Percentiles rank a stretch among this genome's conserved stretches.
These are phyloP conservation scores for Panellus pusillus DNA, from an alignment of 768 basidiomycete species.

Conservation along the genomic window DNA sequence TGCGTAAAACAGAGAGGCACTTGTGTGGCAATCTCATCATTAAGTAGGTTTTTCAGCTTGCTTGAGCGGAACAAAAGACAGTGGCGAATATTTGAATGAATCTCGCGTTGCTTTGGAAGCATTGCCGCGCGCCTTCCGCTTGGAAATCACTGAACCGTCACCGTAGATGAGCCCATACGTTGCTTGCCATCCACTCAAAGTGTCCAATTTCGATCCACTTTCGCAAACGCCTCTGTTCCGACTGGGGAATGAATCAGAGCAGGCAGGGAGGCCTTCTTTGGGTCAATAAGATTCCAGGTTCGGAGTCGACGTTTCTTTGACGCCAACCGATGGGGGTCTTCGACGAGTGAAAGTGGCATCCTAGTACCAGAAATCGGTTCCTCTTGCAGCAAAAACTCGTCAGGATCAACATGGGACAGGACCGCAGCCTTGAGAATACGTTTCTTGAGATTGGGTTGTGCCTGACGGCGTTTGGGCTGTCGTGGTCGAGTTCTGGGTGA, in stretches of 20 bases:
- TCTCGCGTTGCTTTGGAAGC: background rate
- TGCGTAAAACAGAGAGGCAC: background rate
- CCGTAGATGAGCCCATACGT: background rate
- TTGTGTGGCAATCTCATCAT: constrained; percentile 4
- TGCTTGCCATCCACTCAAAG: constrained; percentile 13
- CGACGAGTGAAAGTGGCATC: constrained; percentile 6
- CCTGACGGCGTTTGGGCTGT: background rate
- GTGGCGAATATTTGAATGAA: background rate
- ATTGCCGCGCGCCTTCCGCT: background rate
- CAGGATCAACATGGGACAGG: constrained; percentile 9
- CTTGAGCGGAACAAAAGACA: constrained; percentile 12
- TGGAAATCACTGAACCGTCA: constrained; percentile 1
- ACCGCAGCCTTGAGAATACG: constrained; percentile 16
- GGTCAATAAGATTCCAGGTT: constrained; percentile 17
- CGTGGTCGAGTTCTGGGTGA: background rate
- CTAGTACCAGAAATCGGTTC: background rate
- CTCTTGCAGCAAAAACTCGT: background rate
- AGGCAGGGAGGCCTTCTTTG: constrained; percentile 6
- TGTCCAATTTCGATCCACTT: background rate
- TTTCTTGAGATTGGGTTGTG: constrained; percentile 6
- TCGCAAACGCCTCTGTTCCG: background rate
- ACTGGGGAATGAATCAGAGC: constrained; percentile 11
- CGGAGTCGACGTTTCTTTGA: constrained; percentile 4
- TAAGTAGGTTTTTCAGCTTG: constrained; percentile 14
- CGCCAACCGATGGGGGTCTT: background rate